Conservation (phyloP, 2,329 filamentous ascomycete genomes). For the Aspergillus versicolor region DNA sequence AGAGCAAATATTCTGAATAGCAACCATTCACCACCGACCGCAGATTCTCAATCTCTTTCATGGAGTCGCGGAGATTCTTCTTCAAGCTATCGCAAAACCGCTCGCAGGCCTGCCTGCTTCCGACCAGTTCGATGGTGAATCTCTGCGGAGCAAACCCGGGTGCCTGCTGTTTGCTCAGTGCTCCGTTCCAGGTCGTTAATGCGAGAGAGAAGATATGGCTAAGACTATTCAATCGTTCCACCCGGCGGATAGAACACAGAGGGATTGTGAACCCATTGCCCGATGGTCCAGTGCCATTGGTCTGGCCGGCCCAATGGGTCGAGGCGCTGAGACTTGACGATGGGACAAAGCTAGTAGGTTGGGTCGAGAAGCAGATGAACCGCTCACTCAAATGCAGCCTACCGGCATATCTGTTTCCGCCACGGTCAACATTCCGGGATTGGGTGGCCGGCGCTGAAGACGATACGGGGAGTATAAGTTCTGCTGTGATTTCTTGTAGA, state of each 20-base stretch:
- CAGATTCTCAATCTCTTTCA: conserved; percentile 83
- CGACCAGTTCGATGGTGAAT: conserved; percentile 87
- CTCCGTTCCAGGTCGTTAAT: conserved; percentile 89
- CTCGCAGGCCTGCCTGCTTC: conserved; percentile 85
- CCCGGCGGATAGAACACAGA: conserved; percentile 83
- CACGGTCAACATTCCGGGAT: conserved; percentile 55
- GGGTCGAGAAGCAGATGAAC: conserved; percentile 95
- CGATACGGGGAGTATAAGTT: conserved; percentile 80
- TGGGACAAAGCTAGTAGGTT: conserved; percentile 80
- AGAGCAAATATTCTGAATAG: conserved; percentile 82
- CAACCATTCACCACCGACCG: conserved; percentile 77
- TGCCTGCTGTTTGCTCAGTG: conserved; percentile 58
- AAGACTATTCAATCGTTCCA: conserved; percentile 90
- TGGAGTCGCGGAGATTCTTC: conserved; percentile 79
- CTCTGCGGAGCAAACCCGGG: conserved; percentile 70
- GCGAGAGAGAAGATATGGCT: conserved; percentile 90
- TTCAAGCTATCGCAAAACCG: conserved; percentile 96
- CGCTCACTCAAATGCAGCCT: conserved; percentile 92
- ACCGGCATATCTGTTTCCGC: conserved; percentile 83
- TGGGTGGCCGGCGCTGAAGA: conserved; percentile 57
- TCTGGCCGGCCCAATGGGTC: conserved; percentile 85
- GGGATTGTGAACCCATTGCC: conserved; percentile 96
- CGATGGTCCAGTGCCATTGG: conserved; percentile 85
- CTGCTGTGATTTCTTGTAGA: conserved; percentile 92
- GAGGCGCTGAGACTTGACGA: conserved; percentile 77